A percentile compares a stretch with the other conserved stretches of the same genome.
These are phyloP conservation scores for Cutaneotrichosporon spelunceum DNA, from an alignment of 1,284 basidiomycete species.

Conservation along the genomic window DNA sequence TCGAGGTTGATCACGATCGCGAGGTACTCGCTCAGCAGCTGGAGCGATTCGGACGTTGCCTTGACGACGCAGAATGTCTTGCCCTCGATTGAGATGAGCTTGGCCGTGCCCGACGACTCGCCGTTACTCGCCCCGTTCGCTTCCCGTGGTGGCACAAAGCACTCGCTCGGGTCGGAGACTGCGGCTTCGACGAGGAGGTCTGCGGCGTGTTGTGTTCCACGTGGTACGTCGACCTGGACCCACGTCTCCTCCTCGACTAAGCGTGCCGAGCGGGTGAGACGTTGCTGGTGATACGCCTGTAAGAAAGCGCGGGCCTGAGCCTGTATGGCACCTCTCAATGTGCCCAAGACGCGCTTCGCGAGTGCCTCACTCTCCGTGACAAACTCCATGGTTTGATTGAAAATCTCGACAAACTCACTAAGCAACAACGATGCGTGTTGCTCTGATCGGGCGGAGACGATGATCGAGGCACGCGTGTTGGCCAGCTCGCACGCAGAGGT, in stretches of 20 bases:
- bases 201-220: constrained; percentile 65
- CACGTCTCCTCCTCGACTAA: constrained; percentile 61
- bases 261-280: constrained; percentile 77
- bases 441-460: constrained; percentile 71
- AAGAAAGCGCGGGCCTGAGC: constrained; percentile 86
- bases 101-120: constrained; percentile 47
- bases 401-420: constrained; percentile 72
- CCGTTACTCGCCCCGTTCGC: constrained; percentile 17
- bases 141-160: constrained; percentile 53
- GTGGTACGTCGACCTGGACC: constrained; percentile 70
- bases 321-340: constrained; percentile 75
- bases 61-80: constrained; percentile 77
- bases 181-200: constrained; percentile 76
- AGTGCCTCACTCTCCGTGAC: constrained; percentile 81
- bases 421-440: constrained; percentile 71
- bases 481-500: constrained; percentile 77
- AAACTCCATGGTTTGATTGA: constrained; percentile 83
- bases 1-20: constrained; percentile 83
- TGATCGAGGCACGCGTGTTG: constrained; percentile 73
- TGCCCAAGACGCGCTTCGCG: constrained; percentile 85
- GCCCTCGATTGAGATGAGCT: constrained; percentile 79
- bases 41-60: constrained; percentile 75
- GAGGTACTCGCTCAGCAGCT: constrained; percentile 79
- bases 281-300: constrained; percentile 76
- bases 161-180: constrained; percentile 71